These are phyloP conservation scores for Centrapalus pauciflorus DNA, from an alignment of 129 eudicot species.

Conservation along the genomic window DNA sequence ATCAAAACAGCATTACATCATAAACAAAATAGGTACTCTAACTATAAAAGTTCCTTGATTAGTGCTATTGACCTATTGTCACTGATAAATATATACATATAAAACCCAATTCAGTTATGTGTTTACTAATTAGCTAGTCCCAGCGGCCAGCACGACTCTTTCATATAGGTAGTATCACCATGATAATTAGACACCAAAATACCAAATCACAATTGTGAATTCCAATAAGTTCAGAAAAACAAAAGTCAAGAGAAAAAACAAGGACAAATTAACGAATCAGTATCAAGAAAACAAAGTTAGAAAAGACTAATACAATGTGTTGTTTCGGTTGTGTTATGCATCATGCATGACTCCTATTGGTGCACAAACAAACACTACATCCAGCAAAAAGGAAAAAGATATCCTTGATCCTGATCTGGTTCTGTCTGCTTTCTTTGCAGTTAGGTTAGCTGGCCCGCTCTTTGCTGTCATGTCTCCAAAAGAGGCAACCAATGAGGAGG, in stretches of 20 bases:
- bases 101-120: neutral
- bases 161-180: neutral
- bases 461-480: neutral
- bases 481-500: neutral
- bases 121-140: neutral
- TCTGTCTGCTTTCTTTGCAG: neutral
- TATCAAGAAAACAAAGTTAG: neutral
- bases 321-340: neutral
- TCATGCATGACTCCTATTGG: conserved; percentile 2
- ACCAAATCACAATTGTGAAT: neutral
- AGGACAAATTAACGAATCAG: neutral
- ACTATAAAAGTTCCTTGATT: neutral
- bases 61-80: neutral
- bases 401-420: neutral
- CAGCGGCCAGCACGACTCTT: neutral
- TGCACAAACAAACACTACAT: neutral
- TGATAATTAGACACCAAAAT: neutral
- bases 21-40: conserved; percentile 7
- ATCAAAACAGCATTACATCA: neutral
- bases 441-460: neutral
- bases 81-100: neutral
- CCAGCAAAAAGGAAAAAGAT: neutral
- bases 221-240: neutral
- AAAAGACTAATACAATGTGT: neutral
- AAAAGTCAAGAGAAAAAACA: neutral